A percentile compares a stretch with the other conserved stretches of the same genome.
Evolutionary conservation across 371 early-diverging fungal species (phyloP).

Genomic region (Rhizopus delemar): DNA sequence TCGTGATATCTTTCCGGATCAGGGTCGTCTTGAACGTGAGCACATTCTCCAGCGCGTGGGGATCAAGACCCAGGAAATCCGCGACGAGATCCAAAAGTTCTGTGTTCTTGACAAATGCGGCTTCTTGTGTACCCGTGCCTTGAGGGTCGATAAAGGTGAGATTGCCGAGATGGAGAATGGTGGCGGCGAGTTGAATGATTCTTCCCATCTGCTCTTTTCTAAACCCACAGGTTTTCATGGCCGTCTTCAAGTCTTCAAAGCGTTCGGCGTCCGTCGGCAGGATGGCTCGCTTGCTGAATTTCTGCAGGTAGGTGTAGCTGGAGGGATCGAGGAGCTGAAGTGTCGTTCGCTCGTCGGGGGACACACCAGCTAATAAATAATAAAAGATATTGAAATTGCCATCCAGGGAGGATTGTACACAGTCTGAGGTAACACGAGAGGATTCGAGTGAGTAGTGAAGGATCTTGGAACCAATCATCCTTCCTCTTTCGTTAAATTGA

Average conservation of each 20-base stretch:
- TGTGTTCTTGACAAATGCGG: conserved; percentile 72
- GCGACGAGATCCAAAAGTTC: conserved; percentile 83
- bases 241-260: conserved; percentile 68
- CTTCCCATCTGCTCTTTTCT: conserved; percentile 77
- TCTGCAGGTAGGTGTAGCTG: conserved; percentile 24
- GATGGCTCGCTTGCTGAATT: conserved; percentile 14
- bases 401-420: conserved; percentile 47
- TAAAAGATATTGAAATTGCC: conserved; percentile 94
- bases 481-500: conserved; percentile 77
- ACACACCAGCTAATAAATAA: conserved; percentile 67
- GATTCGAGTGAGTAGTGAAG: conserved; percentile 92
- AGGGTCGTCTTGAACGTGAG: conserved; percentile 84
- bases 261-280: conserved; percentile 40
- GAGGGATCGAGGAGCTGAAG: conserved; percentile 30
- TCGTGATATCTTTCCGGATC: conserved; percentile 83
- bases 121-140: conserved; percentile 58
- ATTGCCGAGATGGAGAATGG: conserved; percentile 91
- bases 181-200: conserved; percentile 83
- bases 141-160: conserved; percentile 74
- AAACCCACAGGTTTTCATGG: conserved; percentile 83
- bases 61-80: conserved; percentile 82
- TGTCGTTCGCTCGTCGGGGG: conserved; percentile 41
- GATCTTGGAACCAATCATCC: conserved; percentile 67
- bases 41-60: conserved; percentile 77
- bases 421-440: conserved; percentile 60